Evolutionary conservation across 2,329 filamentous ascomycete genomes (phyloP).

Genomic region (Hymenoscyphus albidus): DNA sequence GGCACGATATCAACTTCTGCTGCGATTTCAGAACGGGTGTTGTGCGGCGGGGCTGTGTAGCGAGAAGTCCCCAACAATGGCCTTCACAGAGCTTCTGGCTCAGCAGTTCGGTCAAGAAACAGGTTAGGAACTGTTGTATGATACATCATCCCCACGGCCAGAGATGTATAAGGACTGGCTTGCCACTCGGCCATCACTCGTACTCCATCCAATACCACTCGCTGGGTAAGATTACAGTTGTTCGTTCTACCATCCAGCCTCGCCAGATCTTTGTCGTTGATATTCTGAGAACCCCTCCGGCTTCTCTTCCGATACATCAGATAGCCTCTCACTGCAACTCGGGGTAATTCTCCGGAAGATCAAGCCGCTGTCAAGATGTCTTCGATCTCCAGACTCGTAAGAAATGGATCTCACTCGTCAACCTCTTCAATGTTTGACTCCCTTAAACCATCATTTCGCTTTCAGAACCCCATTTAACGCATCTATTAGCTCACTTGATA

Average conservation of each 20-base stretch:
- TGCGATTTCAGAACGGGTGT: not conserved
- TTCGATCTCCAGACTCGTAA: conserved; percentile 1
- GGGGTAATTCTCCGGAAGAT: not conserved
- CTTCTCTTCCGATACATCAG: not conserved
- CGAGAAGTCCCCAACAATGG: not conserved
- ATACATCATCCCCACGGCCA: not conserved
- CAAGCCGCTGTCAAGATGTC: not conserved
- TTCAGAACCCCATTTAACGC: conserved; percentile 3
- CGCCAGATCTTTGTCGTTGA: not conserved
- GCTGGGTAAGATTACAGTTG: not conserved
- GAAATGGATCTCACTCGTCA: conserved; percentile 1
- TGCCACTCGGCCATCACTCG: not conserved
- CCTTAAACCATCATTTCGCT: not conserved
- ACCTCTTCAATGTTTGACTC: conserved; percentile 4
- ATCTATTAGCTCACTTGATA: conserved; percentile 21
- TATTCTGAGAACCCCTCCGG: not conserved
- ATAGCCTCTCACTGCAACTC: not conserved
- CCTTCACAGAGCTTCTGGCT: not conserved
- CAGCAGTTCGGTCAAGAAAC: not conserved
- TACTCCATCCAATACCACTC: not conserved
- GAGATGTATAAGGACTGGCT: not conserved
- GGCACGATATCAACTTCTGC: not conserved
- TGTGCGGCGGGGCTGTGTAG: conserved; percentile 1
- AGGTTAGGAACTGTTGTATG: not conserved
- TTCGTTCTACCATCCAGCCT: conserved; percentile 1